phyloP scores from a whole-genome alignment of 2,329 filamentous ascomycete species.

The Sordariomycetes sp. region DNA sequence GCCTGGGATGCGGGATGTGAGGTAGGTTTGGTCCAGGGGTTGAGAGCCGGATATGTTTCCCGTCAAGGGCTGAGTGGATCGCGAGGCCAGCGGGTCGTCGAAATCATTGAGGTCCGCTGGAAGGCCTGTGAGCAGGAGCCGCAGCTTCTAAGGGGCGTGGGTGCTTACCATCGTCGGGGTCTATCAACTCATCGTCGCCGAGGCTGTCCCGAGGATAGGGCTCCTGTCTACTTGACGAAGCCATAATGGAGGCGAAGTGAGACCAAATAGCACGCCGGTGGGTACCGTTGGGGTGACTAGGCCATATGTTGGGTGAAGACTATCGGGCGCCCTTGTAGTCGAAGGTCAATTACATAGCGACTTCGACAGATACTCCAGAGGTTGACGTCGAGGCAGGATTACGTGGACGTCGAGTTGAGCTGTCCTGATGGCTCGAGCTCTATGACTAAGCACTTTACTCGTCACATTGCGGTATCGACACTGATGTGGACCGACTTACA shows the following conservation, averaged over 20 bases:
- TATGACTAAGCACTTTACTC: neutral
- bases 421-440: neutral
- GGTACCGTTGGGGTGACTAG: neutral
- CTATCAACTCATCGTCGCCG: conserved; percentile 62
- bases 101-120: conserved; percentile 82
- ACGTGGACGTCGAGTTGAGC: neutral
- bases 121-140: conserved; percentile 9
- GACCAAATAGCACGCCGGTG: neutral
- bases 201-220: conserved; percentile 24
- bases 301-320: neutral
- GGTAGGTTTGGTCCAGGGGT: conserved; percentile 62
- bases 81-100: conserved; percentile 64
- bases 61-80: conserved; percentile 60
- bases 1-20: conserved; percentile 82
- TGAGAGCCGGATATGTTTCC: conserved; percentile 64
- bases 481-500: neutral
- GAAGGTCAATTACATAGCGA: neutral
- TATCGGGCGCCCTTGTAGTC: neutral
- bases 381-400: neutral
- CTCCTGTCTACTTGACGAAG: conserved; percentile 8
- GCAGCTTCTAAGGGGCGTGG: neutral
- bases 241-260: conserved; percentile 1
- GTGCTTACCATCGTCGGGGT: conserved; percentile 62
- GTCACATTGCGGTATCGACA: neutral
- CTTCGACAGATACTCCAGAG: neutral